A percentile compares a stretch with the other conserved stretches of the same genome.
Evolutionary conservation across 805 yeast species (phyloP).

Genomic region (Yamadazyma nakazawae): DNA sequence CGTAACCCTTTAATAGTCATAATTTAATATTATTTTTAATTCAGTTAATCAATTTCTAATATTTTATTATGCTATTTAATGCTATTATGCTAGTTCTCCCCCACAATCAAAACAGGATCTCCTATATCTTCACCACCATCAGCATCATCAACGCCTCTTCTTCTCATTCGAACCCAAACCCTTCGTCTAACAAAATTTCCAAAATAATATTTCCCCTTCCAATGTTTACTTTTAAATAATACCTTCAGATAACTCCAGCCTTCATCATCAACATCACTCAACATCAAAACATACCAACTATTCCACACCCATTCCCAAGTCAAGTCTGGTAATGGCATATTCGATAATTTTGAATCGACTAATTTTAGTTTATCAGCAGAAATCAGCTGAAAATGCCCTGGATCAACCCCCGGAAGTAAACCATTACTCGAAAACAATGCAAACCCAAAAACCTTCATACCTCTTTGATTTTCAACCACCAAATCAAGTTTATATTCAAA

Average conservation of each 20-base stretch:
- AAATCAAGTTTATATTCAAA: constrained; percentile 31
- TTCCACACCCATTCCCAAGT: constrained; percentile 69
- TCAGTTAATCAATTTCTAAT: too few species aligned
- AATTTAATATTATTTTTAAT: too few species aligned
- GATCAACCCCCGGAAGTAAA: constrained; percentile 48
- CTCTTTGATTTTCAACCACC: constrained; percentile 54
- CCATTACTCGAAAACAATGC: constrained; percentile 47
- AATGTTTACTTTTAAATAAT: constrained; percentile 44
- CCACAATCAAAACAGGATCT: not conserved
- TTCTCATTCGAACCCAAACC: constrained; percentile 50
- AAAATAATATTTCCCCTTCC: constrained; percentile 63
- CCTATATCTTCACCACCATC: not conserved
- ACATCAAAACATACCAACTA: constrained; percentile 72
- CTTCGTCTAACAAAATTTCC: constrained; percentile 67
- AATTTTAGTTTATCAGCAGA: constrained; percentile 35
- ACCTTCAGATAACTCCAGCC: constrained; percentile 75
- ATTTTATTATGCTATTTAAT: not conserved
- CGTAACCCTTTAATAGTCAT: too few species aligned
- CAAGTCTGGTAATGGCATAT: constrained; percentile 53
- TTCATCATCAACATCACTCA: constrained; percentile 69
- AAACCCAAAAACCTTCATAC: constrained; percentile 49
- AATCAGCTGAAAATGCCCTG: constrained; percentile 45
- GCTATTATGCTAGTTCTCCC: not conserved
- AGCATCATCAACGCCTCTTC: not conserved
- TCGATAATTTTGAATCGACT: constrained; percentile 25